Base-by-base conservation (phyloP, 495 filamentous ascomycete genomes). In the Neurospora sublineolata region DNA sequence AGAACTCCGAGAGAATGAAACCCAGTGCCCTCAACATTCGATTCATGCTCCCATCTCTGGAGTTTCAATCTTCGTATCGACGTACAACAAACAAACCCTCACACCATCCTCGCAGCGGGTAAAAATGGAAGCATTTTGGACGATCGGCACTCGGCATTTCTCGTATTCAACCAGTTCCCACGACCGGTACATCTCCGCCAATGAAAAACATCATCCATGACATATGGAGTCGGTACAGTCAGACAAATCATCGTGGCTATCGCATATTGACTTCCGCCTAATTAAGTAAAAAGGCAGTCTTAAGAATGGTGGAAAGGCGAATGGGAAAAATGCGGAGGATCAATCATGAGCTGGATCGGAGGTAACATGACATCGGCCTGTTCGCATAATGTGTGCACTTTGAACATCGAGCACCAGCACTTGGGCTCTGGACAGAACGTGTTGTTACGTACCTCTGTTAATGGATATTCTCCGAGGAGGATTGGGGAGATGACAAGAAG, bases 121-220 rank as follows among this genome's bases (percentile, higher is more conserved):
- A 64, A 64, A 64, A 64, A 27, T 64, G 52, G 52, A 64, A 27
- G 52, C 18, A 33, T 64, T 9, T 33, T 4, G 30, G n/a, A 38
- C 58, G 71, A 72, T 70, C 71, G 71, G 68, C 71, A 70, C 36
- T 69, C 20, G 9, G 12, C 36, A 39, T 38, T 52, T 46, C 71
- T 69, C 71, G 71, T 72, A 72, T 72, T 72, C 67, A 44, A 16
- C 40, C 37, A 33, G 68, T 36, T 37, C 36, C 36, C 60, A 41
- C 67, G 23, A 11, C 44, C 18, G 40, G 37, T 64, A 44, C 68
- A 38, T n/a, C 37, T 27, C 71, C 37, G 14, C 14, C 23, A 38
- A 69, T 69, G 30, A 23, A 44, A 52, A 68, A 60, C 41, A 58
- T n/a, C 23, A 14, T 27, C 44, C 52, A 60, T 60, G 52, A 60